Conservation (phyloP, 1,284 basidiomycete genomes). For the Filobasidium uniguttulatum region DNA sequence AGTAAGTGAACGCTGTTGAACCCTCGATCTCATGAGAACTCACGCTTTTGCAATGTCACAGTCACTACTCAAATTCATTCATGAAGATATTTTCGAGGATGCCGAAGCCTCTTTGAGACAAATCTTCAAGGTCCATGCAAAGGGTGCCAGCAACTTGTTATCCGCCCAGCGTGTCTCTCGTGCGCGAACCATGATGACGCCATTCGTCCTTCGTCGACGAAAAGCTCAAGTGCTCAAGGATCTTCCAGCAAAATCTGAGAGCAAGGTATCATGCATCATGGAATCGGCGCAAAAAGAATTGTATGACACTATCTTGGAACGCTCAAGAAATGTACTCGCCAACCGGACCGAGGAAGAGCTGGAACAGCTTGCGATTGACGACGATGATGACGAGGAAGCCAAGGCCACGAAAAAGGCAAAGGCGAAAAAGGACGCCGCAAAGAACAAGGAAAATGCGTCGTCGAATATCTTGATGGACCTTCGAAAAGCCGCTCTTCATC, state of each 20-base stretch:
- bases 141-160: constrained; percentile 53
- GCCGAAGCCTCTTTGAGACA: constrained; percentile 64
- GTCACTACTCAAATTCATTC: constrained; percentile 97
- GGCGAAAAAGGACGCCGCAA: constrained; percentile 54
- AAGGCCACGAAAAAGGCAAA: constrained; percentile 43
- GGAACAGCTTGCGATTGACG: constrained; percentile 23
- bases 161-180: constrained; percentile 80
- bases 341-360: constrained; percentile 49
- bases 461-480: constrained; percentile 91
- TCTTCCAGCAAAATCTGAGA: constrained; percentile 80
- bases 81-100: constrained; percentile 74
- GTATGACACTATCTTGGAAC: constrained; percentile 57
- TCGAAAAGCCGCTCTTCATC: constrained; percentile 88
- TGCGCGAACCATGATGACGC: constrained; percentile 98
- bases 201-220: constrained; percentile 86
- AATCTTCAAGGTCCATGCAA: constrained; percentile 89
- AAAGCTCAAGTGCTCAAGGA: constrained; percentile 92
- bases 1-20: constrained; percentile 43
- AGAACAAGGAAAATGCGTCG: constrained; percentile 25
- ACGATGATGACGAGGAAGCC: constrained; percentile 24
- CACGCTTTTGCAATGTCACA: constrained; percentile 31
- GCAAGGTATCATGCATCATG: constrained; percentile 90
- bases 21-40: background rate
- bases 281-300: constrained; percentile 66
- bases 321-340: constrained; percentile 51